Conservation (phyloP, 2,329 filamentous ascomycete species). For the Fusarium camptoceras region DNA sequence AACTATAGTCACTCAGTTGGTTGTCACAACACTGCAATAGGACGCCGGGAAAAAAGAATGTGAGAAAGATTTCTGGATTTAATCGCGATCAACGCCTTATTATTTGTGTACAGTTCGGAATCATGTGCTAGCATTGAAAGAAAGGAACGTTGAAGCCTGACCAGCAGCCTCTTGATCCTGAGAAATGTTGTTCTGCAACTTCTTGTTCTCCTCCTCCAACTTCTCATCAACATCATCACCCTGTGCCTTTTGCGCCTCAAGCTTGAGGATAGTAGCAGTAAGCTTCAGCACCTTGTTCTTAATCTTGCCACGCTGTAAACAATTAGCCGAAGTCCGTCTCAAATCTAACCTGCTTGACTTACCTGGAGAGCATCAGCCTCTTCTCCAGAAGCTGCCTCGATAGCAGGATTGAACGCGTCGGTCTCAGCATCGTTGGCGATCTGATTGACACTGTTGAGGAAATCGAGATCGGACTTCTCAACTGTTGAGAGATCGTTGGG, state of each 20-base stretch:
- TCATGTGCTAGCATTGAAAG: constrained; percentile 37
- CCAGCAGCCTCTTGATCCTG: constrained; percentile 62
- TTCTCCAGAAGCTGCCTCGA: constrained; percentile 59
- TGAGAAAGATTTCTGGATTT: accelerated
- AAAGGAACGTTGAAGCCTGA: constrained; percentile 53
- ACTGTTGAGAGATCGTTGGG: constrained; percentile 58
- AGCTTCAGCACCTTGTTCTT: constrained; percentile 72
- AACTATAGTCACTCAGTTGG: not conserved
- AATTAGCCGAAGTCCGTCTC: not conserved
- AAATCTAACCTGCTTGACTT: not conserved
- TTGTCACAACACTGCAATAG: not conserved
- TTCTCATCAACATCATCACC: constrained; percentile 60
- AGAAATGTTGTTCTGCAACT: constrained; percentile 65
- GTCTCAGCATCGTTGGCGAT: constrained; percentile 66
- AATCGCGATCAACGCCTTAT: not conserved
- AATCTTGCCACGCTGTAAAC: constrained; percentile 62
- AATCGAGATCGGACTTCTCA: constrained; percentile 59
- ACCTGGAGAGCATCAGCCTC: constrained; percentile 62
- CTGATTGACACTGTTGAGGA: constrained; percentile 63
- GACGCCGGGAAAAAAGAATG: too few relatives aligned
- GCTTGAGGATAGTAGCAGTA: constrained; percentile 62
- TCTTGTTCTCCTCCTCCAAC: constrained; percentile 60
- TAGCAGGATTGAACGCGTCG: constrained; percentile 65
- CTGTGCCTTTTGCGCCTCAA: constrained; percentile 63
- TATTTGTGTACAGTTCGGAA: not conserved